A percentile compares a stretch with the other conserved stretches of the same genome.
Conservation (phyloP, 2,329 filamentous ascomycete genomes). For the Cytospora piceicola region DNA sequence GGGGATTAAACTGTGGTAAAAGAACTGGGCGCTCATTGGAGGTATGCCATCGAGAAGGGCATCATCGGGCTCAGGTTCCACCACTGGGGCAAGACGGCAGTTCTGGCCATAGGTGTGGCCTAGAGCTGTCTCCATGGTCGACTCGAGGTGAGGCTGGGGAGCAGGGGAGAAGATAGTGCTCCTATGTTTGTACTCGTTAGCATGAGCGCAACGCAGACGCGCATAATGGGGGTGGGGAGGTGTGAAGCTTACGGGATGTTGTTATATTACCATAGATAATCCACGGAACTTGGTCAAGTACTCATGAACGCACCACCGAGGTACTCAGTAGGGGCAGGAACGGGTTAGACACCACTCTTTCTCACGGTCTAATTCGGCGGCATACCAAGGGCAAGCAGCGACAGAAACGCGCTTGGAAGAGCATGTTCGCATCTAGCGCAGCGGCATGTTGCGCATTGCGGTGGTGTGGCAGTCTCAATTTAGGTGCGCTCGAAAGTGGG, state of each 20-base stretch:
- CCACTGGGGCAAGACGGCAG: conserved; percentile 59
- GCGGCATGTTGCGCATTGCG: conserved; percentile 8
- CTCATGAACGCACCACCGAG: neutral
- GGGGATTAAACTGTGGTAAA: conserved; percentile 79
- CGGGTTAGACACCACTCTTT: neutral
- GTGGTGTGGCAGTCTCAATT: neutral
- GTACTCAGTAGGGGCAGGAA: neutral
- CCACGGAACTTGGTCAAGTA: neutral
- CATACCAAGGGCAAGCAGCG: neutral
- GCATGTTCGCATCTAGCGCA: neutral
- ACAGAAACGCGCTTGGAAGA: conserved; percentile 1
- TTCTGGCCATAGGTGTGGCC: conserved; percentile 62
- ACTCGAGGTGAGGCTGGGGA: neutral
- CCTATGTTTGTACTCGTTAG: neutral
- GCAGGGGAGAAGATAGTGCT: neutral
- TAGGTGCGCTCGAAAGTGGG: neutral
- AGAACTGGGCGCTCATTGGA: conserved; percentile 73
- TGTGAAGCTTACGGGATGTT: neutral
- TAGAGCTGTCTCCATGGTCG: conserved; percentile 14
- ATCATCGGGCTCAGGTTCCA: conserved; percentile 42
- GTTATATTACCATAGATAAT: neutral
- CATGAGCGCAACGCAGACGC: neutral
- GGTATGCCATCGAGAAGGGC: conserved; percentile 55
- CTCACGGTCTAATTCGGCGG: neutral
- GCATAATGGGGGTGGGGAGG: neutral